Conservation (phyloP, 2,329 filamentous ascomycete species). For the Monosporascus ibericus region DNA sequence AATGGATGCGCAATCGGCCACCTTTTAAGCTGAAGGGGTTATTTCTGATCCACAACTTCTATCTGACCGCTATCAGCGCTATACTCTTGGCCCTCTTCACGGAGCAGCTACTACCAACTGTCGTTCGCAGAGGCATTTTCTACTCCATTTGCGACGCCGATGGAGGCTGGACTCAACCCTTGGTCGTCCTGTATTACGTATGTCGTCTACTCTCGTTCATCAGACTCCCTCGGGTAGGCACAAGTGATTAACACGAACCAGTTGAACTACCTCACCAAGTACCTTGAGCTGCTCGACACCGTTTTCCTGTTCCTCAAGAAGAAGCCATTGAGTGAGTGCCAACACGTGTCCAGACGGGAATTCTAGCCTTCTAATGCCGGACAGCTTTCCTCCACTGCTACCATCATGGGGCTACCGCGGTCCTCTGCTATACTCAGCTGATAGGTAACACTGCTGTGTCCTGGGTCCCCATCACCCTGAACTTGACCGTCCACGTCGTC, state of each 20-base stretch:
- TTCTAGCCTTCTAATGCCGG: not conserved
- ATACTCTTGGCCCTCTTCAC: conserved; percentile 77
- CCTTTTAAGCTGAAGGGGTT: conserved; percentile 81
- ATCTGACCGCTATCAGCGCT: conserved; percentile 80
- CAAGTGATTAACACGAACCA: conserved; percentile 40
- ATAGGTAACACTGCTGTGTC: conserved; percentile 89
- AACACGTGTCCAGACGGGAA: not conserved
- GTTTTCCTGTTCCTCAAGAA: conserved; percentile 98
- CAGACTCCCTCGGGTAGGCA: conserved; percentile 1
- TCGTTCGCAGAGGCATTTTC: conserved; percentile 79
- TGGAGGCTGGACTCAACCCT: conserved; percentile 88
- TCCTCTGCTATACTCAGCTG: conserved; percentile 96
- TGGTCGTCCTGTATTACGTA: conserved; percentile 96
- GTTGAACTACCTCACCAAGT: conserved; percentile 98
- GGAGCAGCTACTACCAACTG: conserved; percentile 82
- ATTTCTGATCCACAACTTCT: conserved; percentile 96
- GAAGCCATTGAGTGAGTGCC: conserved; percentile 77
- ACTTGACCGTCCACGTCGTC: conserved; percentile 90
- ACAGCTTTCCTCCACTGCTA: conserved; percentile 95
- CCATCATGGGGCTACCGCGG: conserved; percentile 93
- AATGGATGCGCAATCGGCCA: conserved; percentile 82
- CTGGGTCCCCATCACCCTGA: conserved; percentile 90
- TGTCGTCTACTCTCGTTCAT: conserved; percentile 29
- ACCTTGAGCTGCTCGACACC: conserved; percentile 90
- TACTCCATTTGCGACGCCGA: conserved; percentile 74